Evolutionary conservation across 2,329 filamentous ascomycete species (phyloP), one percentile per base, ranked within the genome.

Genomic region (Periconia sp.): DNA sequence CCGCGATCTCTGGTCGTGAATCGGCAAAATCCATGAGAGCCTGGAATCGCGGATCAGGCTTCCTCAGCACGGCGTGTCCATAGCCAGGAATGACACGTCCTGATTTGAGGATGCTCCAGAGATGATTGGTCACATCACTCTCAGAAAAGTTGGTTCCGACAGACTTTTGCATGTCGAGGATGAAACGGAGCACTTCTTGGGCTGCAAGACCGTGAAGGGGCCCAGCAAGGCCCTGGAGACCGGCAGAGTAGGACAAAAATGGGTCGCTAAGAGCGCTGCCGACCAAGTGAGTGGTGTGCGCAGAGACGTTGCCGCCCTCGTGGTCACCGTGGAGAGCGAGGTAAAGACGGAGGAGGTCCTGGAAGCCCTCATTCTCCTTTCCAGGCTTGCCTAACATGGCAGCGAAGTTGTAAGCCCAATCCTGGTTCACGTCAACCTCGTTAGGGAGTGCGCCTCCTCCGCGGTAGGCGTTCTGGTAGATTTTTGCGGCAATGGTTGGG

Each of bases 351-450:
- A 99, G 84, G 18, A 99, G 83, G 69, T 99, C 94, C 74, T 97
- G 93, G 83, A 99, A 96, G 74, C 90, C 89, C 77, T 92, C 90
- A 65, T 97, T 88, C 76, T 96, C 82, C 75, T 88, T 85, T 62
- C 92, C 91, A 47, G 88, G 85, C 80, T 95, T 96, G 70, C 93
- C 93, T 50, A 97, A 85, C 86, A 97, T 92, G 61, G 92, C 90
- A 44, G 94, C 94, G 70, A 97, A 99, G 83, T 99, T 99, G 82
- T 97, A 96, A 0, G 92, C 89, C 94, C 94, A 99, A 77, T 99
- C 94, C 78, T 97, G 91, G 63, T 89, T 83, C 53, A 85, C 76
- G 67, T 99, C 92, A 47, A 95, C 81, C 74, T 89, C 80, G 64
- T 88, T 84, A 9, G 91, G 86, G 58, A 96, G 81, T 61, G 89